Conservation (phyloP, 2,329 filamentous ascomycete genomes). For the Aspergillus spinulosporus region DNA sequence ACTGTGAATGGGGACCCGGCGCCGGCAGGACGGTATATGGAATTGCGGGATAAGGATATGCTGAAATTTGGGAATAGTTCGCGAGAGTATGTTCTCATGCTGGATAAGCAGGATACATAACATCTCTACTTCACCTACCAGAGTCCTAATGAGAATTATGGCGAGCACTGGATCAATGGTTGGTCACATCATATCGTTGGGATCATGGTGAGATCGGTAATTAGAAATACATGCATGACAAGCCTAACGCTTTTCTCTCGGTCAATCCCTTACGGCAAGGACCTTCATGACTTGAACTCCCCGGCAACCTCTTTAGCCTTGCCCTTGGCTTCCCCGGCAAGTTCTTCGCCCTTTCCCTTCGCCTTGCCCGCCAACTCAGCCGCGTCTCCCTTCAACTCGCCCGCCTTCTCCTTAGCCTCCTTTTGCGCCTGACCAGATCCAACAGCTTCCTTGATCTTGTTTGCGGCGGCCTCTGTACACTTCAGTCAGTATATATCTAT, state of each 20-base stretch:
- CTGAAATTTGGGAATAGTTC: constrained; percentile 83
- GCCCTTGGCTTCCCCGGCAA: constrained; percentile 19
- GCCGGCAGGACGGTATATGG: constrained; percentile 76
- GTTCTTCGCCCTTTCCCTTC: constrained; percentile 21
- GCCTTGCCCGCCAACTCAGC: constrained; percentile 9
- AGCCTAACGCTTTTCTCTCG: neutral
- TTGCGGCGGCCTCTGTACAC: constrained; percentile 51
- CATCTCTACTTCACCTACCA: neutral
- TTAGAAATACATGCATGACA: constrained; percentile 3
- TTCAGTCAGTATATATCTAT: too few relatives aligned
- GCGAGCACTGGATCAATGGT: neutral
- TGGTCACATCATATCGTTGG: neutral
- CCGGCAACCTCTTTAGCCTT: constrained; percentile 20
- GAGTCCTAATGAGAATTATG: too few relatives aligned
- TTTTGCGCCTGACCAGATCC: constrained; percentile 40
- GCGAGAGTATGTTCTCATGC: constrained; percentile 94
- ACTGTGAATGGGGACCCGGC: constrained; percentile 73
- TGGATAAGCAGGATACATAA: constrained; percentile 50
- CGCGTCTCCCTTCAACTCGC: constrained; percentile 29
- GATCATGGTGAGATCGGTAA: neutral
- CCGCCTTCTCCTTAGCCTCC: constrained; percentile 50
- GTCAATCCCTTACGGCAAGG: neutral
- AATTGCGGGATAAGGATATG: constrained; percentile 85
- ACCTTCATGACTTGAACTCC: constrained; percentile 14
- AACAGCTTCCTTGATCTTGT: constrained; percentile 45